A percentile compares a stretch with the other conserved stretches of the same genome.
phyloP scores from a whole-genome alignment of 805 yeast genomes.

The Candida morakotiae region DNA sequence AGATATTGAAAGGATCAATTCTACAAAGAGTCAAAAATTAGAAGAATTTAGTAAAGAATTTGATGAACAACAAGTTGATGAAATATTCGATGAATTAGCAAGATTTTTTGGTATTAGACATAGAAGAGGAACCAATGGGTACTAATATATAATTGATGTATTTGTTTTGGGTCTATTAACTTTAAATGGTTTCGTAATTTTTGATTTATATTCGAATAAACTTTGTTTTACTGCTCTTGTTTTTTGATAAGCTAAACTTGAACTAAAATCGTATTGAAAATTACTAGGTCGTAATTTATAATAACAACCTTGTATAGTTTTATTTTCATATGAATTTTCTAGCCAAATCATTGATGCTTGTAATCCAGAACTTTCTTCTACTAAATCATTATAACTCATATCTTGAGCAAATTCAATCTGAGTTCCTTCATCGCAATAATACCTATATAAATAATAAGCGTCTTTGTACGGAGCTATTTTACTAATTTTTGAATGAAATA shows the following conservation, averaged over 20 bases:
- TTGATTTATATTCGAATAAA: too few relatives aligned
- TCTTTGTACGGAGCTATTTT: constrained; percentile 16
- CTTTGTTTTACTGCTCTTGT: too few relatives aligned
- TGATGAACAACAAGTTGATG: constrained; percentile 44
- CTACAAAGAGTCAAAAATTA: constrained; percentile 1
- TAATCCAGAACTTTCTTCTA: constrained; percentile 16
- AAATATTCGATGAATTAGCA: constrained; percentile 59
- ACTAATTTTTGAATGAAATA: constrained; percentile 17
- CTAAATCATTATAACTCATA: constrained; percentile 20
- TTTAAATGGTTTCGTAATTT: too few relatives aligned
- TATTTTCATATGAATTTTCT: not conserved
- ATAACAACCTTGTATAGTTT: not conserved
- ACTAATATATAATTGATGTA: constrained; percentile 32
- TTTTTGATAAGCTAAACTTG: not conserved
- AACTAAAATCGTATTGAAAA: not conserved
- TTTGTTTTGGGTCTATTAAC: too few relatives aligned
- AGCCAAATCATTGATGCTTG: constrained; percentile 21
- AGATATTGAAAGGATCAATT: constrained; percentile 1
- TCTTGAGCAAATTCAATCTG: constrained; percentile 24
- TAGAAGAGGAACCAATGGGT: constrained; percentile 49
- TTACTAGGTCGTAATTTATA: not conserved
- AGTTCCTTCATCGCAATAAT: constrained; percentile 24
- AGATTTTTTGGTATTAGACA: constrained; percentile 60
- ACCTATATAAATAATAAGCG: constrained; percentile 17
- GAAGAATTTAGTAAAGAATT: constrained; percentile 5